Evolutionary conservation across 1,284 basidiomycete genomes (phyloP).

Genomic region (Porphyrellus sp.): DNA sequence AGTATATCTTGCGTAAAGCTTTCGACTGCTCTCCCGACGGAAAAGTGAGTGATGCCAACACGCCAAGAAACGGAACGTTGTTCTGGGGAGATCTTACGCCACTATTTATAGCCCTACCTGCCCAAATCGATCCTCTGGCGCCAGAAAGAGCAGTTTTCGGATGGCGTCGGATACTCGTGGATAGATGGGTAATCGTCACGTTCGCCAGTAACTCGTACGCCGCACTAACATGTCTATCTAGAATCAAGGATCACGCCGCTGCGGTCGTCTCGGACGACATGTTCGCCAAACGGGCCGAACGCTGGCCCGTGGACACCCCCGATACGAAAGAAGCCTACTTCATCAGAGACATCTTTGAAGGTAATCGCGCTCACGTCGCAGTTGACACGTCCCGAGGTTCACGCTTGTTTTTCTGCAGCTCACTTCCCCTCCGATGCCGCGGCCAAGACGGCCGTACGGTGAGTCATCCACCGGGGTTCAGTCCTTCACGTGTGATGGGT

Average conservation of each 20-base stretch:
- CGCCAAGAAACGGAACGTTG: background rate
- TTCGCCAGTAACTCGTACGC: background rate
- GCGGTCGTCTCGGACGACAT: constrained; percentile 76
- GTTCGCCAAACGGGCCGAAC: constrained; percentile 71
- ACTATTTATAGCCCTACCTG: constrained; percentile 75
- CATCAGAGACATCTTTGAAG: constrained; percentile 92
- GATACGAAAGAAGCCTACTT: constrained; percentile 98
- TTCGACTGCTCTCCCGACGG: constrained; percentile 88
- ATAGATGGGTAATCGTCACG: constrained; percentile 79
- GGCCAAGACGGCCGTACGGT: constrained; percentile 89
- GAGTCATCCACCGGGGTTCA: constrained; percentile 33
- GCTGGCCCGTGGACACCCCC: constrained; percentile 83
- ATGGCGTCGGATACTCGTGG: constrained; percentile 99
- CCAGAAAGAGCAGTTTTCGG: constrained; percentile 99
- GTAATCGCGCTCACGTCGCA: constrained; percentile 41
- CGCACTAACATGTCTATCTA: constrained; percentile 29
- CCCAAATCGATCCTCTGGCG: constrained; percentile 96
- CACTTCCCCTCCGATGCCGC: constrained; percentile 85
- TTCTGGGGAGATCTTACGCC: constrained; percentile 4
- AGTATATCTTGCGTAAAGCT: constrained; percentile 97
- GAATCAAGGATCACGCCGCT: constrained; percentile 89
- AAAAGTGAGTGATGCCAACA: constrained; percentile 49
- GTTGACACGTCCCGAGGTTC: background rate
- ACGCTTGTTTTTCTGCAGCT: constrained; percentile 39
- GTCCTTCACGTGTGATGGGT: constrained; percentile 12